Conservation (phyloP, 2,329 filamentous ascomycete species). For the Xylariaceae sp. region DNA sequence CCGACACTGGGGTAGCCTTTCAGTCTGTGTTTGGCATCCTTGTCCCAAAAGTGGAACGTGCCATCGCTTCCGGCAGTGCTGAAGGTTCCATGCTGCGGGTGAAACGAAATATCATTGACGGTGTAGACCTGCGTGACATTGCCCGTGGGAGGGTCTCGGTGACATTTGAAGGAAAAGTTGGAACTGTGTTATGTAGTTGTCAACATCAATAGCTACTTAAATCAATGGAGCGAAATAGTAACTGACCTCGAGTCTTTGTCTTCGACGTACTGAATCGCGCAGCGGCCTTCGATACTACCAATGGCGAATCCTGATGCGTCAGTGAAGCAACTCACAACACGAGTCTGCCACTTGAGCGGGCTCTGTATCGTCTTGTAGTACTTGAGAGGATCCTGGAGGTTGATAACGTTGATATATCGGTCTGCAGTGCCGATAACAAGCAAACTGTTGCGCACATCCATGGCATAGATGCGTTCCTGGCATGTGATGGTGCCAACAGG, state of each 20-base stretch:
- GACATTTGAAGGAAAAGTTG: constrained; percentile 99
- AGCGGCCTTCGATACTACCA: constrained; percentile 92
- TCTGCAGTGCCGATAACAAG: constrained; percentile 91
- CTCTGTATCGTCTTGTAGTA: constrained; percentile 97
- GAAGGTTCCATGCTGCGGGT: constrained; percentile 95
- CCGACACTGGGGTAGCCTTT: constrained; percentile 84
- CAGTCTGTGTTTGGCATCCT: constrained; percentile 80
- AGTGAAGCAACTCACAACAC: constrained; percentile 89
- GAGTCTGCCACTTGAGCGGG: constrained; percentile 96
- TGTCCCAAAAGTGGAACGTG: constrained; percentile 96
- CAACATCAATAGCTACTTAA: constrained; percentile 1
- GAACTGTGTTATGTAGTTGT: constrained; percentile 43
- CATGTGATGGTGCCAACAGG: constrained; percentile 61
- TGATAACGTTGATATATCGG: constrained; percentile 91
- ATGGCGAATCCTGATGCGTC: constrained; percentile 91
- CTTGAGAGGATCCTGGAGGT: constrained; percentile 78
- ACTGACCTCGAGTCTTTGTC: constrained; percentile 77
- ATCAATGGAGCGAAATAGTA: neutral
- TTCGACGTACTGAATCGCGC: constrained; percentile 96
- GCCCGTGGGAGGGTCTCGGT: constrained; percentile 71
- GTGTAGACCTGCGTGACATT: constrained; percentile 86
- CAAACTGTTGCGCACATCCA: constrained; percentile 85
- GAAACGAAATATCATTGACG: constrained; percentile 97
- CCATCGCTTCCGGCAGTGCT: constrained; percentile 93
- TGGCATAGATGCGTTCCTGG: constrained; percentile 79